Evolutionary conservation across 1,139 yeast genomes (phyloP), one percentile per base, ranked within the genome.

Genomic region (Keqinozyma sinolaborantium): DNA sequence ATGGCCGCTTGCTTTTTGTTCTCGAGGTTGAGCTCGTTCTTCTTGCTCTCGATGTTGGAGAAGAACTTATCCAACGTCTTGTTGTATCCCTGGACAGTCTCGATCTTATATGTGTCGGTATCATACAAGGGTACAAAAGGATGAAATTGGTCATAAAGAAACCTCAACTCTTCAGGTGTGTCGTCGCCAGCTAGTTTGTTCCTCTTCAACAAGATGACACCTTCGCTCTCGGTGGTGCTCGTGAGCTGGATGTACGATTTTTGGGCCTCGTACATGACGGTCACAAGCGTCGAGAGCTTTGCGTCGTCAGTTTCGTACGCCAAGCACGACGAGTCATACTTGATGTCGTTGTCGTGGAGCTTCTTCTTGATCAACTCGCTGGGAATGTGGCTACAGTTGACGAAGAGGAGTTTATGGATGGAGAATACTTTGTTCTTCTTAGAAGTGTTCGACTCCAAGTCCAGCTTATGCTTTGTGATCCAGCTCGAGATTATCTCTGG

Each of bases 11-110:
- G 72, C 50, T 87, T 86, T 44, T 85, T 92, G 40, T 79, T 83
- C 38, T 86, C 94, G 20, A 84, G 75, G 36, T 37, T 45, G 24
- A 45, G 35, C 23, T 43, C 52, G 45, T 82, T 76, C 47, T 85
- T 86, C 6, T 87, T 78, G 2, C 95, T 81, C 48, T 90, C 95
- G 12, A 88, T 64, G 0, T 94, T 80, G 0, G 96, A 86, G 53
- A 85, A 92, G 51, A 84, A 92, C 29, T 66, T 68, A 55, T 92
- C 98, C 16, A 90, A 69, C 0, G 97, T 83, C 36, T 75, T 73
- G 49, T 86, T 88, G 53, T 87, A 92, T 0, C 95, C 90, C 7
- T 56, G 47, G 7, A 76, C 56, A 20, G 56, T 56, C 3, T 64
- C 54, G 26, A 70, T 56, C 31, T 58, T 58, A 30, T 56, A 56